Conservation (phyloP, 352 stramenopile genomes). For the Aphanomyces invadans region DNA sequence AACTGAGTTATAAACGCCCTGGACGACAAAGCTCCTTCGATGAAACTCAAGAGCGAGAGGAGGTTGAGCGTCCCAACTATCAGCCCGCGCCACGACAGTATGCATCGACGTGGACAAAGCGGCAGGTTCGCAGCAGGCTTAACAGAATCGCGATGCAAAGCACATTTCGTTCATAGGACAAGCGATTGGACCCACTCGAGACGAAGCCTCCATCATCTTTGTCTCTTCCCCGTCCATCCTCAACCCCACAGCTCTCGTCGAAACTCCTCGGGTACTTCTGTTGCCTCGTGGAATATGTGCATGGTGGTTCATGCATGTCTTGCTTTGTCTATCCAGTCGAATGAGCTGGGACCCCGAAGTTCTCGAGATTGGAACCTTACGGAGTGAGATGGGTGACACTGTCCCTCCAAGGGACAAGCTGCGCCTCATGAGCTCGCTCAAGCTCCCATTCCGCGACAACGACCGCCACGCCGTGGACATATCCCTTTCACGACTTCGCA, state of each 20-base stretch:
- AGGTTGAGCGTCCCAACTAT: not conserved
- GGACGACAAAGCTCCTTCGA: not conserved
- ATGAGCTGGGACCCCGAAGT: constrained; percentile 25
- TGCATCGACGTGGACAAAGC: constrained; percentile 14
- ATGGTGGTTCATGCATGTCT: too few species aligned
- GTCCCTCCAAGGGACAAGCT: not conserved
- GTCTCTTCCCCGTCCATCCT: not conserved
- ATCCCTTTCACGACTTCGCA: not conserved
- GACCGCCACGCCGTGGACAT: not conserved
- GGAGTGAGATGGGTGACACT: not conserved
- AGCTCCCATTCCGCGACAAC: not conserved
- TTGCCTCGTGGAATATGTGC: not conserved
- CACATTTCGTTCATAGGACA: not conserved
- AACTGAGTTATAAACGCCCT: not conserved
- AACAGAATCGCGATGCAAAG: too few species aligned
- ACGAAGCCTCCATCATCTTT: not conserved
- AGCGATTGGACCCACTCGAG: constrained; percentile 8
- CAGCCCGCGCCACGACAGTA: not conserved
- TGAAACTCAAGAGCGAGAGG: not conserved
- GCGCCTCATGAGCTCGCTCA: not conserved
- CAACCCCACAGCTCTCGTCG: not conserved
- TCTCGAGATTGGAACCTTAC: constrained; percentile 1
- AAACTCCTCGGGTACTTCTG: constrained; percentile 7
- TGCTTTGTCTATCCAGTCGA: constrained; percentile 6
- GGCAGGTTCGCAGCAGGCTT: constrained; percentile 6